A percentile compares a stretch with the other conserved stretches of the same genome.
These are phyloP conservation scores for Colletotrichum coccodes DNA, from an alignment of 2,329 filamentous ascomycete genomes.

Conservation along the genomic window DNA sequence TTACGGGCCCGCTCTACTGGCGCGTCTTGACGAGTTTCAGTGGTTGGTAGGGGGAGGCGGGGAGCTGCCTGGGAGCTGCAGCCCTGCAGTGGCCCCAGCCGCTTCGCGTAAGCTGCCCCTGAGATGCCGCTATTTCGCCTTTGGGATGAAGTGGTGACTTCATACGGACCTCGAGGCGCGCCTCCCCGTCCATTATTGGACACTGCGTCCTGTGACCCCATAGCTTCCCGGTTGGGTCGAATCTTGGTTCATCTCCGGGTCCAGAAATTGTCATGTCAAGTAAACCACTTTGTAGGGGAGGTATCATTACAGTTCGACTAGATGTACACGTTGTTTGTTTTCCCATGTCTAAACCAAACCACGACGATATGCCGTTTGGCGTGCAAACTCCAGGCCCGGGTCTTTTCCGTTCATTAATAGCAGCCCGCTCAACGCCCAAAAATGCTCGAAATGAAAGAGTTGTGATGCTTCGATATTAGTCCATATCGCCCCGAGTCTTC, in stretches of 20 bases:
- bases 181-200: neutral
- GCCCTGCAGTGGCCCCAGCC: slow-evolving; percentile 19
- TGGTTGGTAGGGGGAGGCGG: slow-evolving; percentile 6
- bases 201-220: slow-evolving; percentile 1
- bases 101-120: slow-evolving; percentile 11
- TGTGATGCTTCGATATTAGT: slow-evolving; percentile 16
- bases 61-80: slow-evolving; percentile 22
- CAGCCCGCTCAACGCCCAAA: slow-evolving; percentile 29
- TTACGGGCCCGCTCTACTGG: slow-evolving; percentile 8
- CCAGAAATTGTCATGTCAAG: neutral
- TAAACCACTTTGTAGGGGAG: neutral
- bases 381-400: slow-evolving; percentile 22
- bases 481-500: slow-evolving; percentile 39
- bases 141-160: slow-evolving; percentile 18
- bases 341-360: slow-evolving; percentile 16
- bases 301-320: slow-evolving; percentile 30
- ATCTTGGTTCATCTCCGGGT: neutral
- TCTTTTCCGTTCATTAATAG: slow-evolving; percentile 10
- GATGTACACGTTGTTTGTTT: slow-evolving; percentile 16
- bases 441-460: slow-evolving; percentile 24
- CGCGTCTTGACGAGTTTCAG: slow-evolving; percentile 22
- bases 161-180: neutral
- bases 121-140: neutral
- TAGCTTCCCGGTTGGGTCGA: neutral
- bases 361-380: slow-evolving; percentile 13